These are phyloP conservation scores for Gossypium herbaceum DNA, from an alignment of 345 rosid species.

Conservation along the genomic window DNA sequence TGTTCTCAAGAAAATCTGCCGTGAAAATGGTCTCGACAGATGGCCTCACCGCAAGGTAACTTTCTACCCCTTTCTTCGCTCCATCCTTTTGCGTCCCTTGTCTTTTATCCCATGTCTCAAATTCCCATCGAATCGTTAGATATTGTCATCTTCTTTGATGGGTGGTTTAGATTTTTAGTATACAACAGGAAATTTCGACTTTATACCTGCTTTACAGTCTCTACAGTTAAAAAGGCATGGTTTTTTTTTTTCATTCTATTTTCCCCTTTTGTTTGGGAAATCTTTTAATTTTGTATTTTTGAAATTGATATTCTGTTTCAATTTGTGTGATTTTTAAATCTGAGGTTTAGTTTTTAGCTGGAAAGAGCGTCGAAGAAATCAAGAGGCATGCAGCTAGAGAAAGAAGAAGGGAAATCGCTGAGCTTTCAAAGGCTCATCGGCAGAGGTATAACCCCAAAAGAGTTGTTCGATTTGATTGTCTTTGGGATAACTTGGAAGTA, in stretches of 20 bases:
- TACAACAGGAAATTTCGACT: neutral
- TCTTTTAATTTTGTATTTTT: neutral
- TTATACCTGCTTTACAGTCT: neutral
- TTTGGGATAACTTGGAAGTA: neutral
- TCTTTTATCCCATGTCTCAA: neutral
- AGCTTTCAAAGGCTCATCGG: slow-evolving; percentile 24
- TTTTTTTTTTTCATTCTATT: neutral
- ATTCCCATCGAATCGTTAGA: neutral
- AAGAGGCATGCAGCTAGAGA: slow-evolving; percentile 29
- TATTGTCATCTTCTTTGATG: neutral
- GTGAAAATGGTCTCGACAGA: slow-evolving; percentile 45
- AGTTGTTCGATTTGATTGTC: neutral
- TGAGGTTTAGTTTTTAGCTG: slow-evolving; percentile 26
- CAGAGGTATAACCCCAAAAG: slow-evolving; percentile 25
- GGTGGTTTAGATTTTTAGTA: neutral
- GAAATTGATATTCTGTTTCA: neutral
- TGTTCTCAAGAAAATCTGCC: slow-evolving; percentile 42
- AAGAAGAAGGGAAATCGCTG: slow-evolving; percentile 1
- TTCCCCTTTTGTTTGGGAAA: neutral
- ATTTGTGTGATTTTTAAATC: neutral
- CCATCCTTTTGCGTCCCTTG: neutral
- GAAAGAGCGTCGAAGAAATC: slow-evolving; percentile 39
- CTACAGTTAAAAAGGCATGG: neutral
- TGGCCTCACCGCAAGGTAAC: slow-evolving; percentile 45
- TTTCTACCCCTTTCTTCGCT: too few species aligned